These are phyloP conservation scores for Vachellia collinsii DNA, from an alignment of 306 rosid species.

Conservation along the genomic window DNA sequence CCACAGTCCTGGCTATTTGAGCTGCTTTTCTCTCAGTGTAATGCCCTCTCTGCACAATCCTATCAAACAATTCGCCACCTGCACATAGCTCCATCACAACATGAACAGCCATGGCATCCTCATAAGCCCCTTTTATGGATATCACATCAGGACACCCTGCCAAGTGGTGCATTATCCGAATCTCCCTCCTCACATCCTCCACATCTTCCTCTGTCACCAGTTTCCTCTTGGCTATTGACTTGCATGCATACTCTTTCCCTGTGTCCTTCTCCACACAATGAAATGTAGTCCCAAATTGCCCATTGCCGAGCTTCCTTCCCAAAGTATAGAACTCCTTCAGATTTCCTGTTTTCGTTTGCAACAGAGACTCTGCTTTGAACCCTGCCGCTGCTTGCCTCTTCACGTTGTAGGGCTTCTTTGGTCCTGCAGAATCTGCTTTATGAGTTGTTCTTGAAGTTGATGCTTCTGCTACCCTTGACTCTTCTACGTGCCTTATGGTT, in stretches of 20 bases:
- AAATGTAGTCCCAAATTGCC: slow-evolving; percentile 83
- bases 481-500: slow-evolving; percentile 12
- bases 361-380: slow-evolving; percentile 60
- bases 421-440: slow-evolving; percentile 27
- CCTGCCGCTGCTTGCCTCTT: slow-evolving; percentile 71
- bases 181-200: slow-evolving; percentile 92
- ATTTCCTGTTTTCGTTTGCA: slow-evolving; percentile 67
- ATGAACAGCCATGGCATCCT: slow-evolving; percentile 84
- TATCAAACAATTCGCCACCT: slow-evolving; percentile 89
- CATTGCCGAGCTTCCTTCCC: slow-evolving; percentile 79
- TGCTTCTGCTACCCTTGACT: slow-evolving; percentile 10
- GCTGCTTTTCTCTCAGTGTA: slow-evolving; percentile 86
- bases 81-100: slow-evolving; percentile 88
- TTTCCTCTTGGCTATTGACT: slow-evolving; percentile 80
- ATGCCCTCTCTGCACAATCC: slow-evolving; percentile 76
- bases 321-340: slow-evolving; percentile 62
- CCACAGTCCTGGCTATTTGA: slow-evolving; percentile 64
- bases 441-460: not conserved
- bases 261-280: slow-evolving; percentile 71
- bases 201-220: slow-evolving; percentile 65
- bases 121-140: slow-evolving; percentile 76
- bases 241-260: slow-evolving; percentile 83
- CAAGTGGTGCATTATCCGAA: slow-evolving; percentile 93
- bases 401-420: slow-evolving; percentile 48
- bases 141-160: slow-evolving; percentile 60